Percentiles rank a stretch among this genome's conserved stretches.
Evolutionary conservation across 768 basidiomycete species (phyloP).

Genomic region (Amanita exitialis): DNA sequence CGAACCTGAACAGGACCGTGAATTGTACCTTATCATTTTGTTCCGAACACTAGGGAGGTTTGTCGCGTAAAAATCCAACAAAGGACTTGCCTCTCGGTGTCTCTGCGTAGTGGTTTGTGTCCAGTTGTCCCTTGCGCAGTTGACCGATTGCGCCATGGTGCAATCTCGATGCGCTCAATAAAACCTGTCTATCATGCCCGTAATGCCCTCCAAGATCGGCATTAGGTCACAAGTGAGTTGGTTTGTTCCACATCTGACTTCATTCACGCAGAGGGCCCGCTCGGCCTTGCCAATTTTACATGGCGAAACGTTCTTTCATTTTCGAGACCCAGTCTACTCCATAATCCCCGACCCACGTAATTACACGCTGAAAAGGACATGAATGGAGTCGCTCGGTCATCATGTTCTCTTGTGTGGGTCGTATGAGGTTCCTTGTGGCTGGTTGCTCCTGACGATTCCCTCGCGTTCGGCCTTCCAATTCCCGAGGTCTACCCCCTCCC

Average conservation of each 20-base stretch:
- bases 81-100: neutral
- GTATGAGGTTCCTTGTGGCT: slow-evolving; percentile 1
- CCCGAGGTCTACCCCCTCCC: neutral
- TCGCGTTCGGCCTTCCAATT: neutral
- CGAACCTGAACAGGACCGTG: neutral
- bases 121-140: neutral
- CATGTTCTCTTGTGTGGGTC: neutral
- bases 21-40: neutral
- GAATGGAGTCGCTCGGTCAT: neutral
- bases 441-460: neutral
- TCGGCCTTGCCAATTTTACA: neutral
- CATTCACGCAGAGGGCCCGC: neutral
- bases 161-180: neutral
- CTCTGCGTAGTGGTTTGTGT: neutral
- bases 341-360: neutral
- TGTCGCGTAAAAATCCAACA: neutral
- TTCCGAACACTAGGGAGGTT: neutral
- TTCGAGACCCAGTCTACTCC: neutral
- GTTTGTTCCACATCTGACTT: neutral
- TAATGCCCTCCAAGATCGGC: neutral
- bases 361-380: neutral
- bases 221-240: neutral
- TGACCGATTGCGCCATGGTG: neutral
- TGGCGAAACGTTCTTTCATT: neutral
- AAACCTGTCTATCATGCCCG: neutral